Evolutionary conservation across 306 rosid species (phyloP).

Genomic region (Canavalia ensiformis): DNA sequence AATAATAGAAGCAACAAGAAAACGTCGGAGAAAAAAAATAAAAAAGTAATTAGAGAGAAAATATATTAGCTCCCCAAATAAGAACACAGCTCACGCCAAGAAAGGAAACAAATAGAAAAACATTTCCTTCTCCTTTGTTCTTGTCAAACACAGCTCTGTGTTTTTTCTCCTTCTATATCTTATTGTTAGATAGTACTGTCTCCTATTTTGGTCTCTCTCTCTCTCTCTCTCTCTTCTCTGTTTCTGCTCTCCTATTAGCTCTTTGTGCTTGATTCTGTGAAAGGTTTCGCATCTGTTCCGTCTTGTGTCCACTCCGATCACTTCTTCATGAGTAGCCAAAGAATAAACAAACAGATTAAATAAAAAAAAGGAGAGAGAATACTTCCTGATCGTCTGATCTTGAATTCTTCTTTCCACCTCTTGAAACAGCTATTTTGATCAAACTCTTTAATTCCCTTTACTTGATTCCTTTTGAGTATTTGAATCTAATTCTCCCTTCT

Average conservation of each 20-base stretch:
- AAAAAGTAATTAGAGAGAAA: neutral
- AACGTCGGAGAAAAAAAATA: neutral
- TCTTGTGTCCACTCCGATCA: constrained; percentile 51
- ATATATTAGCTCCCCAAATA: constrained; percentile 55
- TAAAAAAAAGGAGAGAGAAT: neutral
- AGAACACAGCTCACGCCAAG: constrained; percentile 56
- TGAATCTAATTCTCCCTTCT: constrained; percentile 60
- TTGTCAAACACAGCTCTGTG: constrained; percentile 44
- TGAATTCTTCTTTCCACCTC: neutral
- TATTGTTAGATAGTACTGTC: constrained; percentile 33
- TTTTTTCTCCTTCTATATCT: constrained; percentile 44
- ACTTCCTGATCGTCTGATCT: constrained; percentile 49
- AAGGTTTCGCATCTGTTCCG: constrained; percentile 67
- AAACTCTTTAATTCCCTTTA: constrained; percentile 48
- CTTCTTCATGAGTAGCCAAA: constrained; percentile 38
- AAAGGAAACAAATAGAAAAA: constrained; percentile 30
- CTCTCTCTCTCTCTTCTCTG: constrained; percentile 19
- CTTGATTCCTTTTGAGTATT: constrained; percentile 53
- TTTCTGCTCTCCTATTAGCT: constrained; percentile 38
- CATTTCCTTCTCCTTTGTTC: constrained; percentile 43
- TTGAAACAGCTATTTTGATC: neutral
- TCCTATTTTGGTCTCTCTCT: constrained; percentile 35
- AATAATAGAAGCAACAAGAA: neutral
- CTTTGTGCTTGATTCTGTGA: constrained; percentile 57
- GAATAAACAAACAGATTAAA: neutral